Percentiles rank a stretch among this genome's conserved stretches.
Conservation (phyloP, 257 asterid genomes). For the Parsonsia alboflavescens region DNA sequence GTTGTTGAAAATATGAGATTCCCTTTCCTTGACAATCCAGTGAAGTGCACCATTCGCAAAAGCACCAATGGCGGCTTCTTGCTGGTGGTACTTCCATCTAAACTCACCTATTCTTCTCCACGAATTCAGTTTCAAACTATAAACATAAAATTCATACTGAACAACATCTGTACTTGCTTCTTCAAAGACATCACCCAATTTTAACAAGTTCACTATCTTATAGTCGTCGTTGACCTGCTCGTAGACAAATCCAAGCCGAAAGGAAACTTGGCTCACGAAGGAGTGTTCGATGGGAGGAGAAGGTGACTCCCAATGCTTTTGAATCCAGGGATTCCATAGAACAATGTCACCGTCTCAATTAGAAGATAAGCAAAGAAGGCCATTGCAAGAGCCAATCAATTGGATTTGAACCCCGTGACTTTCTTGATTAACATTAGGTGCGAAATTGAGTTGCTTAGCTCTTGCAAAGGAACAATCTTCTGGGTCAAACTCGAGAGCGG, state of each 20-base stretch:
- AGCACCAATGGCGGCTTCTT: background rate
- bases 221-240: background rate
- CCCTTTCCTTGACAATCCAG: slow-evolving; percentile 4
- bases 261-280: background rate
- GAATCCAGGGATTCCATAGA: slow-evolving; percentile 5
- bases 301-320: background rate
- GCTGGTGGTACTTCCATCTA: too few species aligned
- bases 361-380: slow-evolving; percentile 9
- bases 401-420: background rate
- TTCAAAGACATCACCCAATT: background rate
- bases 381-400: slow-evolving; percentile 12
- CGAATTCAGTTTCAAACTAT: background rate
- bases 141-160: background rate
- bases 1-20: background rate
- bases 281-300: slow-evolving; percentile 1
- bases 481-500: background rate
- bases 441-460: background rate
- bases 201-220: background rate
- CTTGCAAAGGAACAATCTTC: background rate
- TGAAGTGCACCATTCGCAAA: slow-evolving; percentile 2
- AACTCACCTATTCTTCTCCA: slow-evolving; percentile 3
- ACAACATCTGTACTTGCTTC: background rate
- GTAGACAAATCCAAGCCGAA: background rate
- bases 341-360: background rate
- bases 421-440: background rate